Evolutionary conservation across 1,284 basidiomycete genomes (phyloP).

Genomic region (Pseudozyma tsukubaensis): DNA sequence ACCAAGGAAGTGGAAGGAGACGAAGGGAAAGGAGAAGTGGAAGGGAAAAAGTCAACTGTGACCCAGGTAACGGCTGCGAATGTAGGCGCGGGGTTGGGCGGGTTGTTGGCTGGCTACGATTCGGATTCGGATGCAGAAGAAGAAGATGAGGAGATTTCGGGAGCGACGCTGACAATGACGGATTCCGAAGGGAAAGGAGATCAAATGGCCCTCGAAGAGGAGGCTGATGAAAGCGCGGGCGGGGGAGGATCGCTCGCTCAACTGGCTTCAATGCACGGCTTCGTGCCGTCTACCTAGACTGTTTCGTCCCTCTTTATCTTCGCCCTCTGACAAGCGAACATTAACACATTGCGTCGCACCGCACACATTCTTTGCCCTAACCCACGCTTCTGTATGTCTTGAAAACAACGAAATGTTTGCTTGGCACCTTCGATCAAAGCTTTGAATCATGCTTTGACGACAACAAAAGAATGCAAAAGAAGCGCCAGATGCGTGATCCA

Average conservation of each 20-base stretch:
- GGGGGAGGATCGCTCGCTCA: background rate
- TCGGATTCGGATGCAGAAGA: constrained; percentile 18
- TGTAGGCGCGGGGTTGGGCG: background rate
- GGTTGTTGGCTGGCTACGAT: constrained; percentile 15
- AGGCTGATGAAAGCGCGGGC: background rate
- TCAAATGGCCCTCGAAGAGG: background rate
- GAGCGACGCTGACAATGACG: background rate
- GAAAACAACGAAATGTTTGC: too few relatives aligned
- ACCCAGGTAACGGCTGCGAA: background rate
- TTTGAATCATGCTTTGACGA: too few relatives aligned
- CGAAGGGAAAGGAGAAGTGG: background rate
- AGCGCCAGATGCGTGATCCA: background rate
- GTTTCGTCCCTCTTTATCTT: background rate
- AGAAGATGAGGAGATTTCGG: background rate
- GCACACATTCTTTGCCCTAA: too few relatives aligned
- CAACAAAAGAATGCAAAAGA: background rate
- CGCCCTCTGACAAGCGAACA: background rate
- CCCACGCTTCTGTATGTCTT: too few relatives aligned
- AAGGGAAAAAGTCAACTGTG: constrained; percentile 1
- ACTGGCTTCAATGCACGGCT: constrained; percentile 3
- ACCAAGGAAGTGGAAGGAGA: background rate
- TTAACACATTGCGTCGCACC: too few relatives aligned
- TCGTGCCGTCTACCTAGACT: background rate
- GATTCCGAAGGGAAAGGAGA: background rate
- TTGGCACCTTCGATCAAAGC: too few relatives aligned